Conservation (phyloP, 129 eudicot species). For the Flaveria sonorensis region DNA sequence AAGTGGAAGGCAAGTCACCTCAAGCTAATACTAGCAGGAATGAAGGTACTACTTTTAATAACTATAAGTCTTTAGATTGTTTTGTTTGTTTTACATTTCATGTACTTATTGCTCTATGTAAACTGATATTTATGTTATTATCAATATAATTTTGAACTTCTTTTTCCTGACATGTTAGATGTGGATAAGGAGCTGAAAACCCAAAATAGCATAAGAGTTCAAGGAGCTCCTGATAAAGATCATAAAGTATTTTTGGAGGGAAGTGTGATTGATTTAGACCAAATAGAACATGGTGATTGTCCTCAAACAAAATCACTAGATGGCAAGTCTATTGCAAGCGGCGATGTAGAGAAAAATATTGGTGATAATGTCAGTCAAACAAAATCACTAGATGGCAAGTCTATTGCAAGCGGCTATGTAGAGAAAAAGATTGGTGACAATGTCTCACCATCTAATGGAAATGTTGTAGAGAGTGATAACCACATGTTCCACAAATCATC, state of each 20-base stretch:
- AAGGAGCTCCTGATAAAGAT: neutral
- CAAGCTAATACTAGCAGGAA: slow-evolving; percentile 19
- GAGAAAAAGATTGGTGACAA: slow-evolving; percentile 35
- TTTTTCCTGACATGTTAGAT: slow-evolving; percentile 12
- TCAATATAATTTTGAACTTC: neutral
- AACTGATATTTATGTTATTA: slow-evolving; percentile 11
- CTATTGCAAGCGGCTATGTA: slow-evolving; percentile 17
- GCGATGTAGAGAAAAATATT: slow-evolving; percentile 25
- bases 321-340: slow-evolving; percentile 16
- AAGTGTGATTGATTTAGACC: slow-evolving; percentile 5
- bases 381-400: slow-evolving; percentile 16
- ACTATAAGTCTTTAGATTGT: neutral
- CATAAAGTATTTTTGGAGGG: neutral
- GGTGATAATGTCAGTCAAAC: slow-evolving; percentile 29
- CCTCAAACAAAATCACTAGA: slow-evolving; percentile 15
- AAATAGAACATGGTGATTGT: slow-evolving; percentile 18
- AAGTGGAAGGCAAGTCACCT: slow-evolving; percentile 14
- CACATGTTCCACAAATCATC: slow-evolving; percentile 36
- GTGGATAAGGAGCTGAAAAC: slow-evolving; percentile 16
- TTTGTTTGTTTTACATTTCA: neutral
- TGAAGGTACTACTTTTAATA: slow-evolving; percentile 10
- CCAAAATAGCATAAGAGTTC: neutral
- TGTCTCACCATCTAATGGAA: slow-evolving; percentile 32
- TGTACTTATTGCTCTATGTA: neutral
- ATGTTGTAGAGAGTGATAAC: slow-evolving; percentile 21